phyloP scores from a whole-genome alignment of 1,284 basidiomycete genomes.

The Malassezia pachydermatis region DNA sequence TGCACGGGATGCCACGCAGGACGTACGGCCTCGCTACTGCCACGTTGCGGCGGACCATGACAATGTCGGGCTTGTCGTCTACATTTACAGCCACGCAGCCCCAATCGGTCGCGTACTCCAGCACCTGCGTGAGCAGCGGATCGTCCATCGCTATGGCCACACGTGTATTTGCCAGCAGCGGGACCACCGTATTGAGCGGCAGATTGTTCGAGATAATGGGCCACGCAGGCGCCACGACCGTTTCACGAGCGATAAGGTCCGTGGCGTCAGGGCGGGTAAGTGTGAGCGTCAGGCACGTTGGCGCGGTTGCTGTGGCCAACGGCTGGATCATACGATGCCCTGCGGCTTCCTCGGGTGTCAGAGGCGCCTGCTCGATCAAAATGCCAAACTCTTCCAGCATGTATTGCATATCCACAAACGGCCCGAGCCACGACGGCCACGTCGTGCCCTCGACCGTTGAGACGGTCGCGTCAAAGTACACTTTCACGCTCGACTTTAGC shows the following conservation, averaged over 20 bases:
- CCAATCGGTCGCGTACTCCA: neutral
- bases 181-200: neutral
- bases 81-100: neutral
- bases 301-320: neutral
- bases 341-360: neutral
- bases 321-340: neutral
- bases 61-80: slow-evolving; percentile 4
- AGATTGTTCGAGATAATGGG: neutral
- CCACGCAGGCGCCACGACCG: neutral
- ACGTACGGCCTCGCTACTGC: neutral
- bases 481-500: slow-evolving; percentile 4
- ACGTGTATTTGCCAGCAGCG: neutral
- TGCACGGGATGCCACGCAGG: neutral
- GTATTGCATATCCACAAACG: slow-evolving; percentile 12
- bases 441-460: neutral
- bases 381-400: slow-evolving; percentile 16
- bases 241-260: slow-evolving; percentile 12
- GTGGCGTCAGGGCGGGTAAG: slow-evolving; percentile 5
- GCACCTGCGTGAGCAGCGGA: neutral
- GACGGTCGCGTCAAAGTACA: slow-evolving; percentile 11
- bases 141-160: slow-evolving; percentile 1
- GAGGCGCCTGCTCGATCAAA: neutral
- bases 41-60: slow-evolving; percentile 8
- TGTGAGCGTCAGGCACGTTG: slow-evolving; percentile 2
- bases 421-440: slow-evolving; percentile 18